Base-by-base conservation (phyloP, 371 early-diverging fungal species). In the Syncephalis plumigaleata region DNA sequence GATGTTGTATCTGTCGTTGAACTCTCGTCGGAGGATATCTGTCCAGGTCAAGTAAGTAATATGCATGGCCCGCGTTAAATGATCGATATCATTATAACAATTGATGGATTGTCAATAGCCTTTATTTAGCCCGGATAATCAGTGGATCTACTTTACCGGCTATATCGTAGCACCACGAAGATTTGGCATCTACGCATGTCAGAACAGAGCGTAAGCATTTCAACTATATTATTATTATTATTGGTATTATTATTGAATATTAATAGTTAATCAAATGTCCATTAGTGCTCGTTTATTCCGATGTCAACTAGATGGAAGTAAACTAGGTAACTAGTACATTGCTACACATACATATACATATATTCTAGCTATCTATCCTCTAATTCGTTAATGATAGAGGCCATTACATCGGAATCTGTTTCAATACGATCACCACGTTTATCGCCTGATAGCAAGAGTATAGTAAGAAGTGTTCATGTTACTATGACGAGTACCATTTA, bases 301-400 rank as follows among this genome's bases (percentile, higher is more conserved):
- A 25, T 42, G 26, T 40, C 20, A 40, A n/a, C 43, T 42, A 3
- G 49, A 49, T 49, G 49, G 49, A 20, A 26, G 17, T 26, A 24
- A 49, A 37, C 26, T 49, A 18, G 49, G 49, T 42, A 42, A 23
- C 17, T 37, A n/a, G n/a, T n/a, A n/a, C n/a, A n/a, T n/a, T n/a
- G n/a, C 3, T 47, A 16, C 1, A 7, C 17, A 20, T 24, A 9
- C 15, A 39, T 20, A 3, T 23, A 7, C 25, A 48, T 38, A 16
- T 0, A 38, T 39, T 39, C 17, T 48, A 15, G 40, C 24, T 22
- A 16, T 18, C 7, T 16, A 39, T n/a, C n/a, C n/a, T n/a, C n/a
- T n/a, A n/a, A n/a, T n/a, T n/a, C n/a, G n/a, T n/a, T n/a, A n/a
- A n/a, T n/a, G n/a, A 27, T 42, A 49, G 17, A 43, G 42, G 20